Base-by-base conservation (phyloP, 805 yeast species). In the Cyberlindnera samutprakarnensis region DNA sequence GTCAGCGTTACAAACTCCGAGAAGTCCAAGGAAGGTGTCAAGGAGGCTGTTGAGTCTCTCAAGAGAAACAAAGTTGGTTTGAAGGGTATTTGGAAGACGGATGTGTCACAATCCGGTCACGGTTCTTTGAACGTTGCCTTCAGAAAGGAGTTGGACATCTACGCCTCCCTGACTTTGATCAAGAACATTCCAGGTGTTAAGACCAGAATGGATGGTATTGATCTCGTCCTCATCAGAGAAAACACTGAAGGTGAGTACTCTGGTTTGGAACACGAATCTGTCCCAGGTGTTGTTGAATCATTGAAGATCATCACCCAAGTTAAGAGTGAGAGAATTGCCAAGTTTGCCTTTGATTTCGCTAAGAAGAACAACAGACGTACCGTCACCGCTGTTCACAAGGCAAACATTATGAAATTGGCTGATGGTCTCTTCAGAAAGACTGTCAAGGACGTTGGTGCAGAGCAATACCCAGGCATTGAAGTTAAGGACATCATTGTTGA, bases 231-330 rank as follows among this genome's bases (percentile, higher is more conserved):
- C 46, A 94, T 92, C 58, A 86, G 98, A 73, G 98, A 92, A 67
- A 92, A 92, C 73, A 90, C 96, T 48, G 97, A 90, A 69, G 96
- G 95, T 68, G 97, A 90, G 67, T 90, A 86, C 71, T 90, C 97
- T 32, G 97, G 97, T 54, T 72, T 92, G 54, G 98, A 90, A 72
- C 97, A 92, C 68, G 92, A 82, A 63, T 84, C 95, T 29, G 92
- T 85, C 52, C 94, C 95, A 46, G 97, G 96, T 64, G 96, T 90
- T 45, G 97, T 92, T 46, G 97, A 90, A 72, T 84, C 95, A 25
- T 70, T 88, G 53, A 90, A 92, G 70, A 85, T 92, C 62, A 82
- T 90, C 70, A 90, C 97, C 51, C 78, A 84, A 65, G 72, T 74
- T 67, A 88, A 90, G 70, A 81, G 95, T 36, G 98, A 92, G 74